Evolutionary conservation across 805 yeast genomes (phyloP), one percentile per base, ranked within the genome.

Genomic region (Yarrowia bubula): DNA sequence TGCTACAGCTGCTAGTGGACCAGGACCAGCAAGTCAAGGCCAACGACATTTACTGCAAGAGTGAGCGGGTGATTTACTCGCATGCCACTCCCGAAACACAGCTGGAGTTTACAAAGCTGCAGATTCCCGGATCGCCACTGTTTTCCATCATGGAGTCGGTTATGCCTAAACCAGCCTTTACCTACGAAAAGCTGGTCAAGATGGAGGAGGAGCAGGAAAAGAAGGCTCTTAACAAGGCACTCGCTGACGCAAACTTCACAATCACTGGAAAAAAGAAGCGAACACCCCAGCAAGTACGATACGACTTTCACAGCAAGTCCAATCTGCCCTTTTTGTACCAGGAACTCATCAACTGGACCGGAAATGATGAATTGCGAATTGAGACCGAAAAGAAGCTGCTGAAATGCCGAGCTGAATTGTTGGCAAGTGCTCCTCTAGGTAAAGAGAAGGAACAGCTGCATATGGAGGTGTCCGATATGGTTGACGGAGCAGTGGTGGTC

Each of bases 401-500:
- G 42, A 79, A 81, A 65, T 85, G 86, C 71, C 81, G 83, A 66
- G 57, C 47, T 0, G 47, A 38, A 6, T 33, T 61, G 11, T 17
- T 61, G 37, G 46, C 82, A 84, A 66, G 81, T 81, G 17, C 75
- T 84, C 47, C 75, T 92, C 61, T 78, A 77, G 65, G 78, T 38
- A 60, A 73, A 0, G 68, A 70, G 1, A 86, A 86, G 65, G 72
- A 74, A 14, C 66, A 65, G 1, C 70, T 81, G 32, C 77, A 77
- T 9, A 69, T 70, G 1, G 80, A 82, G 32, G 75, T 92, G 4
- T 77, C 77, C 48, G 84, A 82, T 9, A 80, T 85, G 81, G 84
- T 85, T 0, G 86, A 84, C 13, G 96, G 88, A 39, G 84, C 92
- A 86, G 84, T 92, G 3, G 76, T 87, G 14, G 84, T 93, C 14